Evolutionary conservation across 768 basidiomycete genomes (phyloP), one percentile per base, ranked within the genome.

Genomic region (Pulveroboletus sp.): DNA sequence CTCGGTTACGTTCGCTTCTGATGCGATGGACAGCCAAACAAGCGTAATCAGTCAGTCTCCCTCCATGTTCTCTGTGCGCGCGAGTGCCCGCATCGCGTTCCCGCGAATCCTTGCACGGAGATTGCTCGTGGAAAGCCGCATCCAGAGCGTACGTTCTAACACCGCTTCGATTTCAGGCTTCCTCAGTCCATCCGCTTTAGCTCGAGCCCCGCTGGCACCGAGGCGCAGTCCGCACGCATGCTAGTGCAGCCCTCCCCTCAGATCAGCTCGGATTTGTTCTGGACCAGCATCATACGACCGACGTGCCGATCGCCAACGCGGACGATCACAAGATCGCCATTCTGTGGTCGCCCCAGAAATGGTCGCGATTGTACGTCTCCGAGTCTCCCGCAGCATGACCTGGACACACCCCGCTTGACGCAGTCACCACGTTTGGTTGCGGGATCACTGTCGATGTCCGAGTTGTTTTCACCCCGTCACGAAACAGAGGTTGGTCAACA

Each of bases 391-490:
- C n/a, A n/a, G n/a, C n/a, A n/a, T n/a, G n/a, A n/a, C 24, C 27
- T 38, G 9, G 39, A 23, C 19, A 10, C n/a, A 4, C 34, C n/a
- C 17, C 6, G n/a, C 22, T 37, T 55, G 23, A 56, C n/a, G 19
- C n/a, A 97, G 94, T 63, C 91, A 95, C 63, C 83, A 93, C 60
- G 79, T 92, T 34, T 96, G 92, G 88, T 71, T 97, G 20, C 76
- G 91, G 37, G 95, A 97, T 62, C 94, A 97, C 57, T 98, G 95
- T 64, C 78, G 93, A 29, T 96, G 93, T 65, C 71, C 85, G 6
- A 72, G 80, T 43, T 95, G 93, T 67, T 94, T 89, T 62, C 94
- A 97, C 67, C 73, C 85, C 0, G 64, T 83, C 51, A 97, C 94
- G 16, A 94, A 91, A 62, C 95, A 97, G 67, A 77, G 94, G n/a